Conservation (phyloP, 805 yeast species). For the Ogataea kodamae region DNA sequence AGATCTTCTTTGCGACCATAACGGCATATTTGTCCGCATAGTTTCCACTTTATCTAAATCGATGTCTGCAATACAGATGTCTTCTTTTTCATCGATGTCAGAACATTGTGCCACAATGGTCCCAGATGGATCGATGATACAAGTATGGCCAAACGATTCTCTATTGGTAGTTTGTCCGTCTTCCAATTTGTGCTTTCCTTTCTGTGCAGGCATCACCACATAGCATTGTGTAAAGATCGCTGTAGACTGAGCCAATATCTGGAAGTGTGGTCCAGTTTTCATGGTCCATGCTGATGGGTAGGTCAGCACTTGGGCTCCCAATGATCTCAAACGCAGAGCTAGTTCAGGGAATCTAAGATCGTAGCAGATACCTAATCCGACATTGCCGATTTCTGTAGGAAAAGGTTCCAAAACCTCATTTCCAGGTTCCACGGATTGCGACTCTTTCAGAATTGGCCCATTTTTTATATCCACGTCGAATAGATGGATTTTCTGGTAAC, state of each 20-base stretch:
- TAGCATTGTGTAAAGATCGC: conserved; percentile 88
- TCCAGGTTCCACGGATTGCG: conserved; percentile 82
- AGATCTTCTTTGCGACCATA: conserved; percentile 67
- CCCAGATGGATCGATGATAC: conserved; percentile 94
- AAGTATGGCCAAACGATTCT: conserved; percentile 80
- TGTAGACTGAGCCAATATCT: conserved; percentile 68
- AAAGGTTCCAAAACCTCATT: conserved; percentile 49
- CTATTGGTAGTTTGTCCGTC: conserved; percentile 46
- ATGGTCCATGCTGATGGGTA: conserved; percentile 93
- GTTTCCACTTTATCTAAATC: conserved; percentile 47
- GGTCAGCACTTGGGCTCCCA: conserved; percentile 74
- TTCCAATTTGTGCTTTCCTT: conserved; percentile 65
- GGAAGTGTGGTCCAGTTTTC: conserved; percentile 94
- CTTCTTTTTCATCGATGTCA: conserved; percentile 38
- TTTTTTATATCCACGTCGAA: conserved; percentile 82
- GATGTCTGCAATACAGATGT: conserved; percentile 61
- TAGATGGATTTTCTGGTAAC: conserved; percentile 83
- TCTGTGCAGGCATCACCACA: conserved; percentile 87
- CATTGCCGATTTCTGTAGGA: conserved; percentile 53
- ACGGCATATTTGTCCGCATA: conserved; percentile 70
- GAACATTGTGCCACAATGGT: conserved; percentile 58
- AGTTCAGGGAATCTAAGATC: conserved; percentile 87
- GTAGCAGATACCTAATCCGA: conserved; percentile 78
- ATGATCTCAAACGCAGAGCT: conserved; percentile 55
- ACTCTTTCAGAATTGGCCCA: conserved; percentile 79